These are phyloP conservation scores for Blastomyces emzantsi DNA, from an alignment of 2,329 filamentous ascomycete species.

Conservation along the genomic window DNA sequence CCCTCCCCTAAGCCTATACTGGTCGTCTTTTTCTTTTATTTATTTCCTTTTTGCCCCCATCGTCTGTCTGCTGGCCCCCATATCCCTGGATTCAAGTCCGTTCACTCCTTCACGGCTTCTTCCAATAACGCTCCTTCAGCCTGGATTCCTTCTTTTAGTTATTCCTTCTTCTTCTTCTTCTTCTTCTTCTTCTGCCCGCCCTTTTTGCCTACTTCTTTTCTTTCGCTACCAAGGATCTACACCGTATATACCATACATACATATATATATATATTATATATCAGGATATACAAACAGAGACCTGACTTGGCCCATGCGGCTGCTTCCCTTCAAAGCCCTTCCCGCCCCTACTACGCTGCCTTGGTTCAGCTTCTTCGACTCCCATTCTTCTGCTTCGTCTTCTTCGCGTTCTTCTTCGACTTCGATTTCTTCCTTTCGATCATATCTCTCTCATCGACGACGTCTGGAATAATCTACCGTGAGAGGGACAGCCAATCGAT, in stretches of 20 bases:
- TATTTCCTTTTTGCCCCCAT: constrained; percentile 20
- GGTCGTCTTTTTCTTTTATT: constrained; percentile 17
- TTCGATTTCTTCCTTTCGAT: constrained; percentile 4
- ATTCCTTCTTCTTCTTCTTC: not conserved
- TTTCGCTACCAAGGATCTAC: not conserved
- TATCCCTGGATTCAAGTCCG: constrained; percentile 33
- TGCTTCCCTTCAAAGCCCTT: constrained; percentile 11
- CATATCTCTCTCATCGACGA: not conserved
- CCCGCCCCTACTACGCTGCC: constrained; percentile 15
- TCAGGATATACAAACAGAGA: not conserved
- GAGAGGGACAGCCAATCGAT: not conserved
- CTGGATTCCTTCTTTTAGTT: constrained; percentile 9
- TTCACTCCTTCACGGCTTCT: constrained; percentile 45
- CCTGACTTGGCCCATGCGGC: not conserved
- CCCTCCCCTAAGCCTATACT: constrained; percentile 13
- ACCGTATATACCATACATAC: not conserved
- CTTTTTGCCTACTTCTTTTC: not conserved
- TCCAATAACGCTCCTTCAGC: constrained; percentile 22
- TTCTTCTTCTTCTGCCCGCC: constrained; percentile 23
- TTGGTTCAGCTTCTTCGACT: constrained; percentile 15
- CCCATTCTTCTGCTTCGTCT: not conserved
- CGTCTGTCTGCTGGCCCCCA: constrained; percentile 19
- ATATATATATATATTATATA: not conserved
- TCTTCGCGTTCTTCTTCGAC: constrained; percentile 5
- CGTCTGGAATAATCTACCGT: not conserved